phyloP scores from a whole-genome alignment of 768 basidiomycete species.

The Lactarius pseudohatsudake region DNA sequence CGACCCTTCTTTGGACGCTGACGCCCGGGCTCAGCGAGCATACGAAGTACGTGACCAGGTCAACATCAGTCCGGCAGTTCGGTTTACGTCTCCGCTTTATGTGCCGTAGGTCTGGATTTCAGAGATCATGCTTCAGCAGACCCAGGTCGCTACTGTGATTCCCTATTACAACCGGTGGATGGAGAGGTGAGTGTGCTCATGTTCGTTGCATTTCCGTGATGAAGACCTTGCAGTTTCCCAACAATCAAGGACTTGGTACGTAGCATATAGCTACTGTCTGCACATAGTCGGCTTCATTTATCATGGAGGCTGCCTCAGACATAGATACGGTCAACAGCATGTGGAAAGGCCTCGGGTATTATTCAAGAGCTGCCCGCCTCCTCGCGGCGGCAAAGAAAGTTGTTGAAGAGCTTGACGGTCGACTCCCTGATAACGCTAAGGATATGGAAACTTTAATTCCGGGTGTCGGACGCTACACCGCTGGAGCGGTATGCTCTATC shows the following conservation, averaged over 20 bases:
- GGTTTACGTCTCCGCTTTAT: not conserved
- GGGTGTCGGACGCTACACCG: constrained; percentile 87
- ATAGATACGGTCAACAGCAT: constrained; percentile 84
- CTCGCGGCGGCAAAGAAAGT: constrained; percentile 82
- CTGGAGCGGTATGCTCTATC: constrained; percentile 82
- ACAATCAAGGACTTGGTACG: constrained; percentile 73
- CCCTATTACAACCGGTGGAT: constrained; percentile 93
- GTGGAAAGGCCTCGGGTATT: constrained; percentile 94
- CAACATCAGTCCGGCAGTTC: not conserved
- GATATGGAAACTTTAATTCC: constrained; percentile 82
- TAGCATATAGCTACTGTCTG: constrained; percentile 8
- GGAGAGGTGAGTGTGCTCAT: constrained; percentile 51
- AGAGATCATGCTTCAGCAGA: constrained; percentile 97
- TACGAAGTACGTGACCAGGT: constrained; percentile 69
- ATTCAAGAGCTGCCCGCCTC: constrained; percentile 80
- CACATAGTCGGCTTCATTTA: constrained; percentile 2
- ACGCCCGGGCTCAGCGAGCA: constrained; percentile 77
- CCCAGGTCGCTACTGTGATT: constrained; percentile 90
- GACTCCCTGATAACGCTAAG: constrained; percentile 75
- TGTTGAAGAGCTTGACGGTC: constrained; percentile 61
- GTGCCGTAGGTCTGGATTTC: constrained; percentile 74
- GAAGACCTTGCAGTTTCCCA: constrained; percentile 58
- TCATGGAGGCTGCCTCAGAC: constrained; percentile 56
- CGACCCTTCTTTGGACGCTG: constrained; percentile 49
- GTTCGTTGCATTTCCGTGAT: not conserved